Base-by-base conservation (phyloP, 2,329 filamentous ascomycete species). In the Xylariaceae sp. region DNA sequence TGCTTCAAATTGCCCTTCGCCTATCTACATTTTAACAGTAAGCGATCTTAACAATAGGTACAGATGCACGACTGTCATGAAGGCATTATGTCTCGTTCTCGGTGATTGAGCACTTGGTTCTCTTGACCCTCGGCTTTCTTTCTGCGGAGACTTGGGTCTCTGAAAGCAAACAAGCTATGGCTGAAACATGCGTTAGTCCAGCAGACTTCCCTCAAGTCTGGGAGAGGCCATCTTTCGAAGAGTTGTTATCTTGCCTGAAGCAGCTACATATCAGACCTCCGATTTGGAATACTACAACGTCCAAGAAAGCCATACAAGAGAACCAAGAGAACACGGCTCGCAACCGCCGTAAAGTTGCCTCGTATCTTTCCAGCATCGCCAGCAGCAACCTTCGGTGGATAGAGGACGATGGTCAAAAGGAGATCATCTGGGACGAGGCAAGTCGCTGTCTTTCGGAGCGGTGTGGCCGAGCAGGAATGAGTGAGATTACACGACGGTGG, bases 401-500 rank as follows among this genome's bases (percentile, higher is more conserved):
- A 54, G 72, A 81, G 6, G 79, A 85, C 56, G 87, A 91, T 21
- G 84, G 84, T 3, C 78, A 84, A 62, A 85, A 82, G 67, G 91
- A 94, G 70, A 69, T 74, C 5, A 75, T 96, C 12, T 96, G 92
- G 90, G 86, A 90, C 41, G 79, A 87, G 63, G 92, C 94, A 1
- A 92, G 92, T 65, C 83, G 83, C 58, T 83, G 94, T 44, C 82
- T 98, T 60, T 88, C 91, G 39, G 93, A 97, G 74, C 83, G 94
- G 14, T 96, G 92, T 60, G 95, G 95, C 1, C 83, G 95, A 50
- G 83, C 82, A 55, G 85, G 84, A 12, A 85, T 86, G 82, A 82
- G 83, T 12, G 82, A 85, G 55, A 79, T 86, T 26, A 79, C 76
- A 4, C 76, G 83, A 28, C 72, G 73, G 4, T 86, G 83, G 83